Conservation (phyloP, 306 rosid species). For the Sicyos edulis region DNA sequence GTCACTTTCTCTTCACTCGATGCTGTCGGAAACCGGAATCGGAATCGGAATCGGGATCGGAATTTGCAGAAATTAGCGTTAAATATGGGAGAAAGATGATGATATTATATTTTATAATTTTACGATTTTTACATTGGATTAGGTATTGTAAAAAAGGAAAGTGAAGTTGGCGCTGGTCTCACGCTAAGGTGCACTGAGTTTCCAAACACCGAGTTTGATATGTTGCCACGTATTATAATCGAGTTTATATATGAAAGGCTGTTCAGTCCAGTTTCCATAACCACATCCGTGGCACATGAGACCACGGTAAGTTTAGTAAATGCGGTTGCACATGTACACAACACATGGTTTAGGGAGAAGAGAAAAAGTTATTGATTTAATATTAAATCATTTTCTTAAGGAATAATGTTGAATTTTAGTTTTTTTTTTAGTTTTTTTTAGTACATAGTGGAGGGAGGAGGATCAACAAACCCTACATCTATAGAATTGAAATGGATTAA, state of each 20-base stretch:
- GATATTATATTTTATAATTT: too few species aligned
- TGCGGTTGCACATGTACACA: not conserved
- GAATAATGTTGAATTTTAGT: too few species aligned
- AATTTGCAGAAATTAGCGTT: not conserved
- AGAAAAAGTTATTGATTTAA: too few species aligned
- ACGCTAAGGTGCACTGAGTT: not conserved
- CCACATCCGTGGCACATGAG: too few species aligned
- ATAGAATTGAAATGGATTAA: too few species aligned
- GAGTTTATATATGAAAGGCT: not conserved
- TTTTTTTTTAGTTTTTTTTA: too few species aligned
- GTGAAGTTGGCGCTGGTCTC: not conserved
- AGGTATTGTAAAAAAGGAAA: too few species aligned
- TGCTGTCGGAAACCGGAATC: not conserved
- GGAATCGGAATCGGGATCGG: slow-evolving; percentile 1
- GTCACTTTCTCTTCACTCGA: not conserved
- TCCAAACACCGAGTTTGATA: not conserved
- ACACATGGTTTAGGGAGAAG: too few species aligned
- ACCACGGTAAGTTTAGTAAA: not conserved
- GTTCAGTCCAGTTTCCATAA: not conserved
- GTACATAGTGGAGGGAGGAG: too few species aligned
- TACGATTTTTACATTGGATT: too few species aligned
- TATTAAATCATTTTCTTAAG: too few species aligned
- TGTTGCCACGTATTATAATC: not conserved
- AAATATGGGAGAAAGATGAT: not conserved
- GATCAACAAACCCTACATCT: too few species aligned